A percentile compares a stretch with the other conserved stretches of the same genome.
phyloP scores from a whole-genome alignment of 352 stramenopile genomes.

The Poterioochromonas sp. region DNA sequence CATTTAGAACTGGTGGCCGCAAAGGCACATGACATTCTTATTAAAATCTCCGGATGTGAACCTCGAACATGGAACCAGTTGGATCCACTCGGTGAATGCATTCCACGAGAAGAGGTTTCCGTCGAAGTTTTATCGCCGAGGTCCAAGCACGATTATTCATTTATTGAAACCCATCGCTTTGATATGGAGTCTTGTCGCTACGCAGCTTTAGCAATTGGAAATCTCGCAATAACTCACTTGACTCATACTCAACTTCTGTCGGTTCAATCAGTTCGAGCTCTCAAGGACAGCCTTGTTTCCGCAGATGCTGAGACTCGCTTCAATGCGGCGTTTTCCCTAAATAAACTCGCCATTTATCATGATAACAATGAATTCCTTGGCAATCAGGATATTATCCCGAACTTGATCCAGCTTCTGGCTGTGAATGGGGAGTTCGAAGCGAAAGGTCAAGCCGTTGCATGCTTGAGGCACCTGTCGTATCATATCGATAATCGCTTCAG shows the following conservation, averaged over 20 bases:
- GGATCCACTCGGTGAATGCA: constrained; percentile 20
- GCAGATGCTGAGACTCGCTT: constrained; percentile 77
- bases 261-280: constrained; percentile 55
- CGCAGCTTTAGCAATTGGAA: constrained; percentile 67
- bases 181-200: constrained; percentile 59
- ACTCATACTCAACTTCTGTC: constrained; percentile 63
- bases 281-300: constrained; percentile 57
- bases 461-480: constrained; percentile 67
- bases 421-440: constrained; percentile 47
- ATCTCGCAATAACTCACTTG: constrained; percentile 53
- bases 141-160: neutral
- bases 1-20: constrained; percentile 56
- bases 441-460: constrained; percentile 75
- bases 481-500: constrained; percentile 68
- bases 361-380: constrained; percentile 40
- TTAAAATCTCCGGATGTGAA: constrained; percentile 51
- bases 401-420: constrained; percentile 42
- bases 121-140: neutral
- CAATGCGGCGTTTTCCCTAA: constrained; percentile 78
- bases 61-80: constrained; percentile 42
- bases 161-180: constrained; percentile 37
- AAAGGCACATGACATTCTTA: constrained; percentile 41
- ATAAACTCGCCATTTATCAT: constrained; percentile 66
- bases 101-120: neutral
- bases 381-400: constrained; percentile 38